Base-by-base conservation (phyloP, 2,329 filamentous ascomycete genomes). In the Colletotrichum sp. region DNA sequence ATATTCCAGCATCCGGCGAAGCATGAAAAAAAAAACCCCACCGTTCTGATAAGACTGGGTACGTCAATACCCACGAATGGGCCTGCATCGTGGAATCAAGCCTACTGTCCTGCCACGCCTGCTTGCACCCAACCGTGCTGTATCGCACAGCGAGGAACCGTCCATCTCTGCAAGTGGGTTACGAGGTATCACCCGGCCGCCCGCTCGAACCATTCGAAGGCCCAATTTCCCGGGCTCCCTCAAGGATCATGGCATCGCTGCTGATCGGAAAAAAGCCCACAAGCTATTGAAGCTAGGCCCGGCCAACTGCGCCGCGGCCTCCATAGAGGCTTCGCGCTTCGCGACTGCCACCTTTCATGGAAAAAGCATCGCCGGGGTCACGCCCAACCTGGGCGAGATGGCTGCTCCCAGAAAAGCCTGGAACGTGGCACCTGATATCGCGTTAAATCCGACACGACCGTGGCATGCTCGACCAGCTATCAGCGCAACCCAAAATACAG, bases 281-380 rank as follows among this genome's bases (percentile, higher is more conserved):
- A 43, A 11, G 43, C 8, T 18, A 12, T 21, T 12, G 33, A 57
- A 47, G 47, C 70, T 51, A 64, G 66, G 36, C 18, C 8, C 27
- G 65, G 47, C 24, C 24, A 13, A 27, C 47, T 24, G 36, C 34
- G 34, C 34, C 21, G 57, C 47, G n/a, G 63, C 21, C 29, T 64
- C 47, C 33, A 15, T 51, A 13, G 59, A 29, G 31, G 31, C 70
- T 51, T 73, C 59, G 70, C 58, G 51, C 43, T 62, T 62, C 67
- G 67, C 71, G 61, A 66, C 51, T 65, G 54, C 54, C 61, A 70
- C 71, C 67, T 61, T 62, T 73, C 27, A 33, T 33, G 71, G 71
- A 66, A 70, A 51, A 43, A 36, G 65, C 21, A n/a, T 59, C 31
- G 55, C 38, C 61, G 15, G 71, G 67, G 38, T 62, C 31, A 66